Base-by-base conservation (phyloP, 2,329 filamentous ascomycete species). In the Dryadomyces quercivorus region DNA sequence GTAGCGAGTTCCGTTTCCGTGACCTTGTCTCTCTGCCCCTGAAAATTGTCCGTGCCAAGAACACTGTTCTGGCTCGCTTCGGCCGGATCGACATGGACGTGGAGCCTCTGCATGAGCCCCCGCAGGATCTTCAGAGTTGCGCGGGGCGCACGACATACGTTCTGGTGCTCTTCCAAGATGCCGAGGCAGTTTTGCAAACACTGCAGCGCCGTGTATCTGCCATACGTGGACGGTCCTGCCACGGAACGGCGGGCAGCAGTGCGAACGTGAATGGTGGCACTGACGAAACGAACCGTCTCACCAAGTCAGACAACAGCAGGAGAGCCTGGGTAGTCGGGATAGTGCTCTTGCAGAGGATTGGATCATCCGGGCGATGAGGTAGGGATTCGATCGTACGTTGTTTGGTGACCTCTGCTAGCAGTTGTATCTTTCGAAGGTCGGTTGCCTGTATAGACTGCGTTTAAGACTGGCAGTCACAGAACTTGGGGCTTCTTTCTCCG, bases 241-340 rank as follows among this genome's bases (percentile, higher is more conserved):
- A 31, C 4, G 4, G 26, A 31, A 31, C 26, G 26, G 26, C 26
- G 26, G 76, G 73, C 26, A 0, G 76, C 75, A 6, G 75, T 73
- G 3, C 75, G 74, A 0, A 71, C 72, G 51, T 75, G 71, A 18
- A 80, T 77, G 0, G 75, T 79, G 0, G 75, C 75, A 4, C 71
- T 70, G 1, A 78, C 75, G n/a, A n/a, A n/a, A n/a, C n/a, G n/a
- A n/a, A n/a, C n/a, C n/a, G 50, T 43, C 48, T n/a, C 38, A 44
- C 42, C 58, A 53, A 61, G 59, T 72, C 74, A 0, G 72, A 71
- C 70, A 80, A 75, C 0, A 77, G 65, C 0, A 81, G 64, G 31
- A 80, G 59, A 0, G 75, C 77, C 58, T 78, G 75, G 1, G 79
- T 75, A 0, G 77, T 80, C 0, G 76, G 77, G 10, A 80, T 73